Evolutionary conservation across 352 stramenopile genomes (phyloP), one percentile per base, ranked within the genome.

Genomic region (Globisporangium yorkense): DNA sequence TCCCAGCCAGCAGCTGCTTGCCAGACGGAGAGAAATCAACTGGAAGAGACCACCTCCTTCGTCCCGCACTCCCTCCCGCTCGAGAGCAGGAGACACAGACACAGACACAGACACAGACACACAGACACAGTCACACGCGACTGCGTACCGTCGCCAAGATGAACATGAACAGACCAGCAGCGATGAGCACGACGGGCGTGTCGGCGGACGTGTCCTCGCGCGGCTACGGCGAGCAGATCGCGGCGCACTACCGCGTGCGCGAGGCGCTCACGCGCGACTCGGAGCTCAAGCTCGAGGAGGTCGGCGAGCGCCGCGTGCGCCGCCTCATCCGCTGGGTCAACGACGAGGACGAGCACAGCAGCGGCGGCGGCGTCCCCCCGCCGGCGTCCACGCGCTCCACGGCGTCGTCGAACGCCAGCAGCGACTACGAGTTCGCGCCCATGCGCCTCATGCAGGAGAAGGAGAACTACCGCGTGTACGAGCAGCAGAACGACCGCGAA

Each of bases 401-500:
- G 2, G 33, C 51, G 37, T 56, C 53, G 72, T 83, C 27, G 44
- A 49, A 13, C 13, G 53, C 29, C 9, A 59, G 31, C 13, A 59
- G 54, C 31, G 51, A 56, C 35, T 56, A 47, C 51, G 51, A 56
- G 6, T 18, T 18, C 6, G 24, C 43, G 21, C 51, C 50, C 1
- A 53, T 58, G 51, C 52, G 53, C 27, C 51, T 92, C 50, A 70
- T 84, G 9, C 74, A 89, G 54, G 79, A 92, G 53, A 88, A 87
- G 33, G 82, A 89, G 39, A 89, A 88, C 64, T 89, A 87, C 66
- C 71, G 74, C 39, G 75, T 89, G 59, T 89, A 88, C 63, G 82
- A 92, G 54, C 75, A 88, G 63, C 67, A 72, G 44, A 68, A 86
- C 60, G 59, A 70, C n/a, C 47, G 46, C 31, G 69, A 79, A 54